Base-by-base conservation (phyloP, 2,329 filamentous ascomycete species). In the Hymenoscyphus infarciens region DNA sequence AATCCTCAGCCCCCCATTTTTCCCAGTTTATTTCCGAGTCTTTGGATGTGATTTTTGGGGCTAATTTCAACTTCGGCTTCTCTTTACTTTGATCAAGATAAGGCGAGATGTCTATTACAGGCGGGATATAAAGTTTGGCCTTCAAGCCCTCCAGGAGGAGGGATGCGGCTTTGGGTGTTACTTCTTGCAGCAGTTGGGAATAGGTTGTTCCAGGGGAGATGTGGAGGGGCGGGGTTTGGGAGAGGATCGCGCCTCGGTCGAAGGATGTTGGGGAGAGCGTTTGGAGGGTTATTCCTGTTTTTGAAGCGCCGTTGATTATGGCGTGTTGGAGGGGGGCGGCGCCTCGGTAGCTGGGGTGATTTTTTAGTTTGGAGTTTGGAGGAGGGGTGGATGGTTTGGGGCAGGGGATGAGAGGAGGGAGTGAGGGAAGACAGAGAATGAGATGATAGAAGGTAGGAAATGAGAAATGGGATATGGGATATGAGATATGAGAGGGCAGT, bases 271-370 rank as follows among this genome's bases (percentile, higher is more conserved):
- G 82, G 74, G 97, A 86, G 42, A 99, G 82, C 0, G 94, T 98
- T 75, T 99, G 95, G 29, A 99, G 80, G 0, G 90, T 89, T 25
- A 97, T 83, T 27, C 95, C 95, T 0, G 90, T 91, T 63, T 79
- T 77, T 0, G 72, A 71, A 61, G 85, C 79, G 13, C 82, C 78
- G 31, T 82, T 77, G 15, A 98, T 80, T 39, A 98, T 81, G n/a
- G 91, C 86, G 75, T 93, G 90, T 66, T 96, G 89, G 15, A 99
- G 81, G 0, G 95, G 95, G 1, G 95, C 91, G 11, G 95, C 85
- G 1, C 95, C 95, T 63, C 89, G 87, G 63, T 97, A 86, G 73
- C 89, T 91, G 62, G 55, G 25, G 35, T 2, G 25, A 35, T 22
- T 8, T 10, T 19, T 66, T 63, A 62, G 11, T 13, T 27, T n/a